phyloP scores from a whole-genome alignment of 176 grass and related monocot genomes.

The Cenchrus purpureus region DNA sequence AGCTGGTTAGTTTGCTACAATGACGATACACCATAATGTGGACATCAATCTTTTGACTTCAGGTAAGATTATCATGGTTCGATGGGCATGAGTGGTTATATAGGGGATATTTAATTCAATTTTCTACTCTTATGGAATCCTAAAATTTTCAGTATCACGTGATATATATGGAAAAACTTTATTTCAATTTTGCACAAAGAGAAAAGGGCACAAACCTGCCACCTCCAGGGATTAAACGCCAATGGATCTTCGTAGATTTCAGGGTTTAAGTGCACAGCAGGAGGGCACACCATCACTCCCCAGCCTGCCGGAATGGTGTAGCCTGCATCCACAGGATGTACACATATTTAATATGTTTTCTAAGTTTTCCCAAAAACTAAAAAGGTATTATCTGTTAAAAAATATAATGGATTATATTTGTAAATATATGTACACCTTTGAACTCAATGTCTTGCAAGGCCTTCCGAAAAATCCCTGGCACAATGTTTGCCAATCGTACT shows the following conservation, averaged over 20 bases:
- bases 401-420: not conserved
- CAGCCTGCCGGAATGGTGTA: conserved; percentile 88
- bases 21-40: not conserved
- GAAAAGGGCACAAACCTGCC: conserved; percentile 65
- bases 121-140: not conserved
- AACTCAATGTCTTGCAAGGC: conserved; percentile 73
- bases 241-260: conserved; percentile 84
- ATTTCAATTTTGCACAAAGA: conserved; percentile 20
- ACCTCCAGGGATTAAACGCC: conserved; percentile 76
- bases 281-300: conserved; percentile 85
- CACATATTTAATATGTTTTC: conserved; percentile 4
- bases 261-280: conserved; percentile 76
- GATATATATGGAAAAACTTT: not conserved
- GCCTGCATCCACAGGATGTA: conserved; percentile 44
- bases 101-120: not conserved
- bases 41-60: not conserved
- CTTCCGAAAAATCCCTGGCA: conserved; percentile 79
- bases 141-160: not conserved
- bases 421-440: conserved; percentile 57
- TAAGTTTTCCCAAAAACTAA: not conserved
- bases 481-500: conserved; percentile 79
- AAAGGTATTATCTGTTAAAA: not conserved
- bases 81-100: not conserved
- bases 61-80: not conserved
- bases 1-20: not conserved